Conservation (phyloP, 2,329 filamentous ascomycete species). For the Pleoardoris graminearum region DNA sequence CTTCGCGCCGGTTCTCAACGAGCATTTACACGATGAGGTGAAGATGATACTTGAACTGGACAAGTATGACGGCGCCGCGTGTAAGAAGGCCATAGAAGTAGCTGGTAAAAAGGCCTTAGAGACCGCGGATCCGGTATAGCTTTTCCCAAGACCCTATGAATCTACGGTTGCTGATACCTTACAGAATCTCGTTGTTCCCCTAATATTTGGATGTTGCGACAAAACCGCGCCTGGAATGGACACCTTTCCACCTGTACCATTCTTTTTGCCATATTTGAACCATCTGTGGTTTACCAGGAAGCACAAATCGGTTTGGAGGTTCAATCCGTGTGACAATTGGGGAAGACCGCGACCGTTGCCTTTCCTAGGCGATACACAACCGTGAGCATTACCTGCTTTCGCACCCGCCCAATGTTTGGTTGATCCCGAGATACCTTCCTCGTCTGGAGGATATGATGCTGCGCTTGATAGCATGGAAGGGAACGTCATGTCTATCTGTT, state of each 20-base stretch:
- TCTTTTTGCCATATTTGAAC: constrained; percentile 42
- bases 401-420: no score
- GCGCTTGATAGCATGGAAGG: no score
- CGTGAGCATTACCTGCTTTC: no score
- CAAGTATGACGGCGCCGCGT: constrained; percentile 13
- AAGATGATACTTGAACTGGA: constrained; percentile 21
- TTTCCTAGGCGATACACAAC: constrained; percentile 1
- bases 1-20: constrained; percentile 20
- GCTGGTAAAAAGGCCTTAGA: constrained; percentile 1
- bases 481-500: no score
- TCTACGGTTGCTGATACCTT: neutral
- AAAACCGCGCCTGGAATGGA: constrained; percentile 35
- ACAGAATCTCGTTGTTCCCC: constrained; percentile 29
- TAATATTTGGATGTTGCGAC: constrained; percentile 43
- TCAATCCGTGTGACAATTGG: constrained; percentile 42
- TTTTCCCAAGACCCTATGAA: neutral
- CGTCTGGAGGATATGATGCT: no score
- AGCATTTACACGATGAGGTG: constrained; percentile 28
- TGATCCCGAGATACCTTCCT: no score
- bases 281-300: constrained; percentile 37
- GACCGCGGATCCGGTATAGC: constrained; percentile 15
- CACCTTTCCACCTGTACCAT: constrained; percentile 40
- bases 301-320: constrained; percentile 40
- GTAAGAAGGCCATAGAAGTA: constrained; percentile 12
- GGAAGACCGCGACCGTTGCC: constrained; percentile 30